Base-by-base conservation (phyloP, 768 basidiomycete genomes). In the Pulveroboletus sp. region DNA sequence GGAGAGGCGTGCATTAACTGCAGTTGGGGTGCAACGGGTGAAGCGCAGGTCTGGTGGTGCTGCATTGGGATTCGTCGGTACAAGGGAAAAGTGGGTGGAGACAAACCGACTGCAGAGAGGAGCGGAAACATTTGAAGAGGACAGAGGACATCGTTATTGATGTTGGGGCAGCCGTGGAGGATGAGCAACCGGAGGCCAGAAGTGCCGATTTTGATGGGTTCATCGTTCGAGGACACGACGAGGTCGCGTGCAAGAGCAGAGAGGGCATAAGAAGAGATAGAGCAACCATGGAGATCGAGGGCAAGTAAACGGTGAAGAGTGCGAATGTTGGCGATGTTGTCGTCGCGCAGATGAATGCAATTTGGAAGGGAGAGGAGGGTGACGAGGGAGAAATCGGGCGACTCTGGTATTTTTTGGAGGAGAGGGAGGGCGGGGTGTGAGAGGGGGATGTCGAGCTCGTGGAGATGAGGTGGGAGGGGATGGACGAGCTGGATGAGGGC, bases 301-400 rank as follows among this genome's bases (percentile, higher is more conserved):
- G 82, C 88, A 37, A 68, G 59, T 17, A 90, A 71, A 6, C 73
- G 70, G 56, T 78, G 79, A 6, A 90, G 73, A 9, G 65, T 56
- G 27, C 73, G 76, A 27, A 89, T 70, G 8, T 68, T 61, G 36
- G 73, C 49, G 24, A 87, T 71, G 41, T 75, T 77, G 24, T 76
- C 66, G 63, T 90, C 88, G 26, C 73, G 78, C 0, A 90, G 70
- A n/a, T 77, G 70, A 10, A 50, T 47, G 55, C 83, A 84, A 6
- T 72, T 64, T 3, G 79, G 73, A 8, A 90, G 69, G 41, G 85
- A 74, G 21, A 91, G 64, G 10, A 86, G 62, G 6, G 86, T 85
- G 46, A 89, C 52, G 30, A 90, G 72, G 3, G 85, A 73, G 62
- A 87, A 90, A 21, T 76, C 59, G 3, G 72, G 58, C 0, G 82